Conservation (phyloP, 2,329 filamentous ascomycete species). For the Stagonosporopsis vannaccii region DNA sequence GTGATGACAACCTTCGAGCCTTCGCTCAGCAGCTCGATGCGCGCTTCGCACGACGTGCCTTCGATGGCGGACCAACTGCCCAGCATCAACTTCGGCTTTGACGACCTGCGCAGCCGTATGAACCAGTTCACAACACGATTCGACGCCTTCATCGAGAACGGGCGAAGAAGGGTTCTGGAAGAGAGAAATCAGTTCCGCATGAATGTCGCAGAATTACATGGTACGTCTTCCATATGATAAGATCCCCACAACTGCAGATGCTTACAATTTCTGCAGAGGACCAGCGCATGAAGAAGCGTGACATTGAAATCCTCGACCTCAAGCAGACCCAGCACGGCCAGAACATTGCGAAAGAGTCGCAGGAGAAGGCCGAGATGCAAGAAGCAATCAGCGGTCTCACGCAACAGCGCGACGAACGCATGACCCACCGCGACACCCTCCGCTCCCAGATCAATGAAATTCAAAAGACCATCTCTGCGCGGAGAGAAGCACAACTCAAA, state of each 20-base stretch:
- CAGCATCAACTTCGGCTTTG: constrained; percentile 93
- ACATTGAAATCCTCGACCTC: constrained; percentile 81
- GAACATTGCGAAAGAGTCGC: constrained; percentile 76
- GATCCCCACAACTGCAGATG: not conserved
- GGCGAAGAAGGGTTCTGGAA: constrained; percentile 86
- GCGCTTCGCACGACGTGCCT: constrained; percentile 65
- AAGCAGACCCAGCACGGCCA: constrained; percentile 76
- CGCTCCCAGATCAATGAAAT: constrained; percentile 67
- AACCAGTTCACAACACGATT: constrained; percentile 88
- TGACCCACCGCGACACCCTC: constrained; percentile 62
- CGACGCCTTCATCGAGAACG: constrained; percentile 91
- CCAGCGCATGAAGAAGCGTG: constrained; percentile 85
- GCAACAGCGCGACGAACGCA: constrained; percentile 62
- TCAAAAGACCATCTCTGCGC: constrained; percentile 73
- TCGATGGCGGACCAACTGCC: constrained; percentile 82
- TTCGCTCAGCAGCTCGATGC: constrained; percentile 71
- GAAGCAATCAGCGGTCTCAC: constrained; percentile 64
- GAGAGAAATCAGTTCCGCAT: constrained; percentile 94
- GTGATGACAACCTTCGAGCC: constrained; percentile 71
- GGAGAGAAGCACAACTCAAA: constrained; percentile 73
- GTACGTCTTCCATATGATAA: constrained; percentile 58
- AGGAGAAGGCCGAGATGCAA: constrained; percentile 73
- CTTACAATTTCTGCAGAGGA: constrained; percentile 69
- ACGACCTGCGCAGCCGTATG: constrained; percentile 95
- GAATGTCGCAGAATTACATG: constrained; percentile 87